Base-by-base conservation (phyloP, 768 basidiomycete species). In the Mycena floridula region DNA sequence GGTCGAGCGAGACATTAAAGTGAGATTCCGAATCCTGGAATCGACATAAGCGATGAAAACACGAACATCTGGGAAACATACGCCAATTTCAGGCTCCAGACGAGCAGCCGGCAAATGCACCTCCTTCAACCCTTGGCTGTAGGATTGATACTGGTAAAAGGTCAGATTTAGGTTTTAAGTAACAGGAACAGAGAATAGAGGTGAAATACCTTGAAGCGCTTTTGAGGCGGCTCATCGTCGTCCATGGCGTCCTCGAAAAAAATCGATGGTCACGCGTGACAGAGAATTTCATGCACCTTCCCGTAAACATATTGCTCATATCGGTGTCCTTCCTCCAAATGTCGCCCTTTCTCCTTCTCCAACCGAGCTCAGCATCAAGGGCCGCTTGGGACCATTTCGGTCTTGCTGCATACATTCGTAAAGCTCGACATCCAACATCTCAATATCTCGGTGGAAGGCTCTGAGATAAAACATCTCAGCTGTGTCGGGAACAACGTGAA, bases 401-500 rank as follows among this genome's bases (percentile, higher is more conserved):
- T 77, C 26, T 70, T 70, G 32, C 66, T 77, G 36, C 63, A 70
- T 45, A 56, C 67, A 7, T 77, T 70, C 53, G 69, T 77, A 62
- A 65, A 65, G 45, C 59, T 77, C 46, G 63, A 62, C 40, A 66
- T 69, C 40, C n/a, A n/a, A n/a, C 59, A 66, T 28, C 57, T 77
- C 53, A 60, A 66, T n/a, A 59, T 78, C 20, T 48, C 73, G 6
- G 81, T 95, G 36, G 74, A 85, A 51, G 72, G 91, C 54, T 70
- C 85, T 1, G 68, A 73, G 32, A 59, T 79, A 41, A 87, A 89
- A 60, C 67, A 78, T 42, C 94, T 80, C 89, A 35, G 78, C 85
- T 46, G 85, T 89, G 75, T 98, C 95, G 94, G 95, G 95, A n/a
- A 81, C 89, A 37, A 94, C 90, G 12, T 81, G 94, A 43, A 86